Conservation (phyloP, 2,329 filamentous ascomycete species). For the Tolypocladium tropicale region DNA sequence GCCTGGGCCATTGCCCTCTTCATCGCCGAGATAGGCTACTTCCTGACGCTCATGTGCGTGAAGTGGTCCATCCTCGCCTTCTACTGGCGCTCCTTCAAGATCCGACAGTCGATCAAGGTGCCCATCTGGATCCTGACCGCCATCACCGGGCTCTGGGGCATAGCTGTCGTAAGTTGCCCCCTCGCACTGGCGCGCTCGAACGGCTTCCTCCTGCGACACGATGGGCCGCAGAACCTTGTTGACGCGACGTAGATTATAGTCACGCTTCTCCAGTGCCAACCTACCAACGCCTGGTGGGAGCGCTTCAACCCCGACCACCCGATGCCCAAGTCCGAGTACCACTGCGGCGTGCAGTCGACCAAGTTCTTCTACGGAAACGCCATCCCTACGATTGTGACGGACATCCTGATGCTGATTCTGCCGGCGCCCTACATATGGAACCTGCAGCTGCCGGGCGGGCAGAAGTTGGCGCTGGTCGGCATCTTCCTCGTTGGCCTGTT, state of each 20-base stretch:
- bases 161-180: conserved; percentile 8
- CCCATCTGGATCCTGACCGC: conserved; percentile 8
- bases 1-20: conserved; percentile 12
- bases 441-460: conserved; percentile 11
- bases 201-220: neutral
- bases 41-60: conserved; percentile 8
- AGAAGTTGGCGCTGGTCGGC: conserved; percentile 13
- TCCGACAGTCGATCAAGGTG: conserved; percentile 9
- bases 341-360: conserved; percentile 8
- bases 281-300: conserved; percentile 9
- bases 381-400: conserved; percentile 16
- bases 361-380: conserved; percentile 18
- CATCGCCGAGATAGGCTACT: conserved; percentile 11
- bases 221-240: neutral
- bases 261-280: conserved; percentile 9
- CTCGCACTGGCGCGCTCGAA: neutral
- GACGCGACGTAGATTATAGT: conserved; percentile 6
- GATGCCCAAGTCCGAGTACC: conserved; percentile 3
- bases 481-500: conserved; percentile 15
- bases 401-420: conserved; percentile 15
- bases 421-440: conserved; percentile 17
- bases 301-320: conserved; percentile 8
- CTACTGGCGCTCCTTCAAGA: conserved; percentile 14
- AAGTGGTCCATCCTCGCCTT: conserved; percentile 14
- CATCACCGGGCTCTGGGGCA: conserved; percentile 9